Evolutionary conservation across 108 stramenopile genomes (phyloP).

Genomic region (Cylindrotheca closterium): DNA sequence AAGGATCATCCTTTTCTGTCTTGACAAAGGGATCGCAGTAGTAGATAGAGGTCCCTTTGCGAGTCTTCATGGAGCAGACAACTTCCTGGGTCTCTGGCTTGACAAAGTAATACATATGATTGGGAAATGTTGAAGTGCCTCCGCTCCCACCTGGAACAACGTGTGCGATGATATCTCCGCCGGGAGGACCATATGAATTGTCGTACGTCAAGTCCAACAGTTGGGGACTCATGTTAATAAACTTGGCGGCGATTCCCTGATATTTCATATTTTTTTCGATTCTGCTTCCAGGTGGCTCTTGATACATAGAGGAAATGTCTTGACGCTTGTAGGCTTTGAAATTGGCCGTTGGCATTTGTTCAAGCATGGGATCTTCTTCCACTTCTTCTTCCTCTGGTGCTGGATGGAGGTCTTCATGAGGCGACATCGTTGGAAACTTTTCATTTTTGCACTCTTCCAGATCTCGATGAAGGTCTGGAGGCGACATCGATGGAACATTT

Average conservation of each 20-base stretch:
- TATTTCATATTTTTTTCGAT: conserved; percentile 24
- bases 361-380: conserved; percentile 35
- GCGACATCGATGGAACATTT: no score
- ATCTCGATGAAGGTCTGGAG: no score
- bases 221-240: conserved; percentile 52
- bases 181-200: conserved; percentile 3
- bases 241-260: conserved; percentile 56
- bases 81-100: conserved; percentile 14
- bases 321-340: conserved; percentile 42
- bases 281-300: conserved; percentile 30
- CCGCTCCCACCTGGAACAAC: conserved; percentile 28
- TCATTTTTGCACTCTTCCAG: no score
- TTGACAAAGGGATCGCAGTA: conserved; percentile 39
- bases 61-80: conserved; percentile 26
- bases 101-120: conserved; percentile 27
- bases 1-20: conserved; percentile 16
- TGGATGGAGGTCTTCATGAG: no score
- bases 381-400: no score
- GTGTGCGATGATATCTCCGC: conserved; percentile 11
- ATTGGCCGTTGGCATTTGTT: conserved; percentile 22
- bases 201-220: conserved; percentile 22
- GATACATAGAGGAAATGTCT: conserved; percentile 47
- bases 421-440: no score
- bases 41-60: conserved; percentile 28
- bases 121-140: conserved; percentile 50